phyloP scores from a whole-genome alignment of 75 land plant species.

The Cryptomeria japonica region DNA sequence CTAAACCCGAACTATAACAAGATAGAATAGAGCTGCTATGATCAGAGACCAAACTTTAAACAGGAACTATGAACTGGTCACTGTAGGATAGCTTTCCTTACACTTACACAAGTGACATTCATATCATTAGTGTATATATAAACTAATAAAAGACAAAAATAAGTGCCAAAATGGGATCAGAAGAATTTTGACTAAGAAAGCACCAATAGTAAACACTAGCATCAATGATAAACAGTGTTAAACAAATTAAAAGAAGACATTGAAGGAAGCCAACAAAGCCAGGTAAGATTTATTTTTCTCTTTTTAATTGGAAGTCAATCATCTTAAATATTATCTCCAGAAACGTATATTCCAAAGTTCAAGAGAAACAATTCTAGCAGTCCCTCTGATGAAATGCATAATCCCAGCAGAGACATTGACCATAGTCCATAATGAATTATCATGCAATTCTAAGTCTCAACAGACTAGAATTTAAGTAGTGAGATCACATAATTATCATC shows the following conservation, averaged over 20 bases:
- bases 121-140: too few species aligned
- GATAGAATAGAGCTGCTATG: too few species aligned
- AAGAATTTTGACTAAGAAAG: too few species aligned
- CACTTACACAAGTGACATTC: too few species aligned
- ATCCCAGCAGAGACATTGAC: neutral
- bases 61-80: too few species aligned
- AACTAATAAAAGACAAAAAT: too few species aligned
- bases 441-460: neutral
- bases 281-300: neutral
- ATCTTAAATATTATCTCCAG: neutral
- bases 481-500: neutral
- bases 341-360: neutral
- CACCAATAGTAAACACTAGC: too few species aligned
- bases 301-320: neutral
- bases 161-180: too few species aligned
- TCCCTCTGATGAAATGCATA: neutral
- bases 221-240: neutral
- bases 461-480: neutral
- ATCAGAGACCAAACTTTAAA: too few species aligned
- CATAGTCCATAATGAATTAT: neutral
- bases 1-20: too few species aligned
- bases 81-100: too few species aligned
- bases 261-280: neutral
- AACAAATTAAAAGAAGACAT: neutral
- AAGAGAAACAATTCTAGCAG: neutral